Evolutionary conservation across 169 alveolate genomes (phyloP).

Genomic region (Toxoplasma gondii): DNA sequence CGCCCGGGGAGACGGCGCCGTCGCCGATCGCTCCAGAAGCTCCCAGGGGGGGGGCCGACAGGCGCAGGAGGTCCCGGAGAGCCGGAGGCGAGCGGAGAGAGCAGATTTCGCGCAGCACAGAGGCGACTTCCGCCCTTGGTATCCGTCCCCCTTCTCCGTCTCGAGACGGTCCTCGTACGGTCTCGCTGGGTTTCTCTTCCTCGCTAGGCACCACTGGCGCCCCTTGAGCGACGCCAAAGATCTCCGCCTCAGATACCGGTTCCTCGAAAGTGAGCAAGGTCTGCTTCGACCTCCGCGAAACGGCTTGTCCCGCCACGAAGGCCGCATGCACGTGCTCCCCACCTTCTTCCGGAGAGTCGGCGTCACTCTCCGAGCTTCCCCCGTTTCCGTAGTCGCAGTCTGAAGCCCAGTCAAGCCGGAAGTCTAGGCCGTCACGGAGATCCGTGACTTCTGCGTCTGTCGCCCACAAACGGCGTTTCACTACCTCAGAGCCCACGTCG

Average conservation of each 20-base stretch:
- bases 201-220: not conserved
- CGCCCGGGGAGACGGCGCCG: not conserved
- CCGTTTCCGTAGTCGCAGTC: constrained; percentile 38
- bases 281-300: not conserved
- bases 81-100: not conserved
- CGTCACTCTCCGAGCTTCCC: not conserved
- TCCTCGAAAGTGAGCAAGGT: not conserved
- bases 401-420: constrained; percentile 13
- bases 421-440: constrained; percentile 1
- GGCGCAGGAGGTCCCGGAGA: not conserved
- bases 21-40: not conserved
- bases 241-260: not conserved
- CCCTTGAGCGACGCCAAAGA: not conserved
- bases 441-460: not conserved
- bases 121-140: no score
- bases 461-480: not conserved
- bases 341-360: not conserved
- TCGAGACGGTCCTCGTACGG: no score
- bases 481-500: not conserved
- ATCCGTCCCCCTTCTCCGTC: no score
- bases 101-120: no score
- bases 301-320: not conserved
- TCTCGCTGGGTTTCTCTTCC: not conserved
- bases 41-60: not conserved
- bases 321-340: not conserved